Evolutionary conservation across 345 rosid genomes (phyloP), one percentile per base, ranked within the genome.

Genomic region (Dipteronia dyeriana): DNA sequence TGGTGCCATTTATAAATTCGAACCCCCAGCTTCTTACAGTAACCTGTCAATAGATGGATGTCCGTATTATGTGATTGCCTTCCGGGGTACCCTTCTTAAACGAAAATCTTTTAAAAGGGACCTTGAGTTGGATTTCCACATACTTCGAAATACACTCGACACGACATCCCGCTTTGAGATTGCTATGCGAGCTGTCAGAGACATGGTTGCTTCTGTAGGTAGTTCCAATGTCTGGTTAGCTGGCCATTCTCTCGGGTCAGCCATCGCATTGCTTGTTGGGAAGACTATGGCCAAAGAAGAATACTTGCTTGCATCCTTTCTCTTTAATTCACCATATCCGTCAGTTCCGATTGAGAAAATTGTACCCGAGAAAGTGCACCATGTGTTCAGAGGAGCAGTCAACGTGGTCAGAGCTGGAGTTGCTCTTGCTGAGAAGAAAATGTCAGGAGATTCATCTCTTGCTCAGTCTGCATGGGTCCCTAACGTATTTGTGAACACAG

Each of bases 231-330:
- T 97, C 43, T 97, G 97, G 98, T 74, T 97, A 76, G 93, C 95
- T 8, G 99, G 99, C 71, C 97, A 97, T 80, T 94, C 97, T 75
- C 88, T 97, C 20, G 98, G 99, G 67, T 88, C 97, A 53, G 92
- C 97, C 78, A 84, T 91, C 88, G 96, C 92, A 13, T 71, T 92
- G 83, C 86, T 92, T 38, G 89, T 90, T 0, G 97, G 97, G 69
- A 94, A 90, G 86, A 91, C 88, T 56, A 82, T 89, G 84, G 95
- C 92, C 23, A 85, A 89, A 84, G 77, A 88, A 0, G 91, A 94
- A 5, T 51, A 67, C 68, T 84, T 88, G 23, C 82, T 92, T 0
- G 85, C 87, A 80, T 79, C 95, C 20, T 94, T 88, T 56, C 90
- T 92, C 51, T 97, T 97, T 43, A 97, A 97, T 79, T 86, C 98